Evolutionary conservation across 2,329 filamentous ascomycete genomes (phyloP).

Genomic region (Hypoxylon sp.): DNA sequence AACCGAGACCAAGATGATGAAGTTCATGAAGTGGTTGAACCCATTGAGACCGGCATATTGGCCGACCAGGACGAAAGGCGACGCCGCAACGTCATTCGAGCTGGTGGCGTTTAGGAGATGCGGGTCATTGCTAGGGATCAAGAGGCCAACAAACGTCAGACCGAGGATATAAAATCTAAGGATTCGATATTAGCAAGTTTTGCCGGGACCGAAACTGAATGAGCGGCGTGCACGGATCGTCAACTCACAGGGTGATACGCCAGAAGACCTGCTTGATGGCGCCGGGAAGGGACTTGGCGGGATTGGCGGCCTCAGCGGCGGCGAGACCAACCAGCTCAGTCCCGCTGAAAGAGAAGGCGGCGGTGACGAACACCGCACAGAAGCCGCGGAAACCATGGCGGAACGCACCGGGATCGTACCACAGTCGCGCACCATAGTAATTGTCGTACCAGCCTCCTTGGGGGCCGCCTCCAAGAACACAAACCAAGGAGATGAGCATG

Average conservation of each 20-base stretch:
- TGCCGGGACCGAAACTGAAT: too few relatives aligned
- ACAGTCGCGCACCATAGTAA: constrained; percentile 64
- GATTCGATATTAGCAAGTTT: constrained; percentile 21
- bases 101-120: constrained; percentile 62
- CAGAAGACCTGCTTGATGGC: constrained; percentile 84
- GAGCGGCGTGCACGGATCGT: neutral
- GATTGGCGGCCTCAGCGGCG: constrained; percentile 77
- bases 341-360: constrained; percentile 79
- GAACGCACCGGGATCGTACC: constrained; percentile 69
- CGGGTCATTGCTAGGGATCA: constrained; percentile 60
- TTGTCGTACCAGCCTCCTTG: constrained; percentile 58
- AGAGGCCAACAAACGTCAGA: constrained; percentile 64
- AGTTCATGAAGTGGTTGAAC: constrained; percentile 70
- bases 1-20: constrained; percentile 69
- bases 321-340: constrained; percentile 82
- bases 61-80: constrained; percentile 70
- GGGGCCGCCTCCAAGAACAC: constrained; percentile 71
- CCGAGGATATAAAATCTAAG: constrained; percentile 64
- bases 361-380: constrained; percentile 78
- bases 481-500: constrained; percentile 71
- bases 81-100: constrained; percentile 60
- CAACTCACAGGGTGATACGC: constrained; percentile 63
- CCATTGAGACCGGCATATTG: constrained; percentile 65
- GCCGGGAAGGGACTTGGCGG: constrained; percentile 78
- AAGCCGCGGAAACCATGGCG: constrained; percentile 81